Evolutionary conservation across 2,329 filamentous ascomycete genomes (phyloP), one percentile per base, ranked within the genome.

Genomic region (Neofusicoccum cordaticola): DNA sequence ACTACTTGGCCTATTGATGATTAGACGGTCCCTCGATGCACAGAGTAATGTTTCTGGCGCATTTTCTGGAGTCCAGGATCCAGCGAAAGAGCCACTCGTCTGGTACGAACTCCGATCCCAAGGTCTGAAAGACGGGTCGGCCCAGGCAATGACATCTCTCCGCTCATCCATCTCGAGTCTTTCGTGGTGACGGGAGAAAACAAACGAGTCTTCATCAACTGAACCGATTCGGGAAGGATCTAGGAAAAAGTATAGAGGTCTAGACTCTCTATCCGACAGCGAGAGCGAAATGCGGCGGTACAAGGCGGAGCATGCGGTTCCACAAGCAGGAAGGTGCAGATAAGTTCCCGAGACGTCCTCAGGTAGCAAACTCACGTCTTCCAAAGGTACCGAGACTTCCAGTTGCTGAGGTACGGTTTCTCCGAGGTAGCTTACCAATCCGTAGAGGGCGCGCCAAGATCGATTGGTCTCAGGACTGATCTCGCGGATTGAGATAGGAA

Each of bases 191-290:
- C 78, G 68, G 1, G 86, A 81, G 68, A 90, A 86, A 0, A 88
- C 82, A 68, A 87, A 88, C 1, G 72, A 72, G 69, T 89, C 86
- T 4, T 81, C 64, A 0, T 76, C 70, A 0, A 79, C 72, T 34
- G 81, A 71, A 0, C 82, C 82, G 41, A 83, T 77, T 15, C 80
- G 80, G 4, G 79, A 75, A 0, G 86, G 83, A 62, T 90, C 85
- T 2, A 87, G 74, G 69, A 88, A 89, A 2, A 90, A 72, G 67
- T 82, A 89, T 0, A 88, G 62, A 0, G 77, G 70, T 57, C 68
- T 15, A 34, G 19, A 31, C 27, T 4, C 17, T 51, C 58, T 7
- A 60, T 62, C 3, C 8, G 17, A 1, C 5, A 41, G 5, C n/a
- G 35, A 17, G 15, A 4, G 12, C 27, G 31, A 31, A 69, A 58